Evolutionary conservation across 192 early-diverging fungal species (phyloP).

Genomic region (Chytriomyces confervae): DNA sequence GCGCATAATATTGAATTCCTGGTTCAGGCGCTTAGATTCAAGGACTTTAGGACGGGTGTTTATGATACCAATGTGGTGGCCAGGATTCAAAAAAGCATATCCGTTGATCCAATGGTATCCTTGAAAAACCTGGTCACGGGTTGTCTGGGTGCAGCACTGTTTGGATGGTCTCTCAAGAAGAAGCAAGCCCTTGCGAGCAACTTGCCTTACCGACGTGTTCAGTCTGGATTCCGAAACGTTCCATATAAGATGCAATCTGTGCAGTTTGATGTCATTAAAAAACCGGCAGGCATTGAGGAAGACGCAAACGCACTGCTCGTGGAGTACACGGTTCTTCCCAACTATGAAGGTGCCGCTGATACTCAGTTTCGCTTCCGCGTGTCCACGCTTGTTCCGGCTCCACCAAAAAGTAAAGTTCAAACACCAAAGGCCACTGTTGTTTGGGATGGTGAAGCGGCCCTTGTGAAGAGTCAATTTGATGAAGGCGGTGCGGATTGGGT

Average conservation of each 20-base stretch:
- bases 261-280: neutral
- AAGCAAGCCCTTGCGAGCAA: neutral
- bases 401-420: neutral
- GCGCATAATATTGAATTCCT: conserved; percentile 50
- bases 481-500: neutral
- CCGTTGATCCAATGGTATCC: neutral
- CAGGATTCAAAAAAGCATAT: conserved; percentile 4
- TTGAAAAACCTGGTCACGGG: neutral
- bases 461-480: neutral
- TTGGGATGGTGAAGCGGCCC: conserved; percentile 2
- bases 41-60: conserved; percentile 8
- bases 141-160: neutral
- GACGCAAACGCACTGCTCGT: neutral
- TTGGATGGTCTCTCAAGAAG: neutral
- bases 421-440: neutral
- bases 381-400: neutral
- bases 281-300: neutral
- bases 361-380: neutral
- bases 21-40: neutral
- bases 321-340: neutral
- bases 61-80: conserved; percentile 15
- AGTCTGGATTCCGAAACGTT: conserved; percentile 24
- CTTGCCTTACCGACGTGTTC: neutral
- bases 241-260: neutral
- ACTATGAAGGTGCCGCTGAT: neutral